Evolutionary conservation across 129 eudicot genomes (phyloP).

Genomic region (Apium graveolens): DNA sequence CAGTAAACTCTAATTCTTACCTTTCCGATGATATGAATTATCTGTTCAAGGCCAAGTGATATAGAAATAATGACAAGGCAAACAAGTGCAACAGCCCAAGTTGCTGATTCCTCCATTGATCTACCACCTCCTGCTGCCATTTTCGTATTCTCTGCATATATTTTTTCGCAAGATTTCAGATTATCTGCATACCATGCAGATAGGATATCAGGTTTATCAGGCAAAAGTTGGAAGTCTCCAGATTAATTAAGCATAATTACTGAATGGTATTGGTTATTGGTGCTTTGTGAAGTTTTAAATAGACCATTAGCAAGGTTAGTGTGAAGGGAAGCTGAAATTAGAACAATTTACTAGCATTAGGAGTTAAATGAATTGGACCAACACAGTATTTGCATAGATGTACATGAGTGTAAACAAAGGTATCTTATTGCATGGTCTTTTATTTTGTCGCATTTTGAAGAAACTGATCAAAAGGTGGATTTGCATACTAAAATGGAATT

Average conservation of each 20-base stretch:
- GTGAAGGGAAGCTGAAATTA: neutral
- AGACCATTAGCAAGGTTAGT: neutral
- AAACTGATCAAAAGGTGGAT: neutral
- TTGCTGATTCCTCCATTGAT: slow-evolving; percentile 49
- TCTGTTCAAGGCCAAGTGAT: slow-evolving; percentile 39
- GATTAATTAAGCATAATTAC: neutral
- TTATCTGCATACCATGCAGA: neutral
- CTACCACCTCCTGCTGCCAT: slow-evolving; percentile 31
- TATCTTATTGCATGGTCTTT: slow-evolving; percentile 7
- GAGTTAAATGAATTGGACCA: neutral
- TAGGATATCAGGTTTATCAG: neutral
- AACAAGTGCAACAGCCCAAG: slow-evolving; percentile 65
- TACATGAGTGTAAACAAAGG: neutral
- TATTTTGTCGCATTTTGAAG: slow-evolving; percentile 1
- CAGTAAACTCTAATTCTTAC: slow-evolving; percentile 14
- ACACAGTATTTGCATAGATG: neutral
- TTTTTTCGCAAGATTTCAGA: neutral
- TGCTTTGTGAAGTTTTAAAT: neutral
- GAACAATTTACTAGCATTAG: neutral
- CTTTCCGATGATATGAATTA: slow-evolving; percentile 40
- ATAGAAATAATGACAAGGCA: slow-evolving; percentile 44
- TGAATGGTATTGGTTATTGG: neutral
- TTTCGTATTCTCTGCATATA: neutral
- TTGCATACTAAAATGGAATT: neutral
- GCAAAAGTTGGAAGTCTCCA: neutral